A percentile compares a stretch with the other conserved stretches of the same genome.
Evolutionary conservation across 2,329 filamentous ascomycete genomes (phyloP).

Genomic region (Didymosphaeria variabile): DNA sequence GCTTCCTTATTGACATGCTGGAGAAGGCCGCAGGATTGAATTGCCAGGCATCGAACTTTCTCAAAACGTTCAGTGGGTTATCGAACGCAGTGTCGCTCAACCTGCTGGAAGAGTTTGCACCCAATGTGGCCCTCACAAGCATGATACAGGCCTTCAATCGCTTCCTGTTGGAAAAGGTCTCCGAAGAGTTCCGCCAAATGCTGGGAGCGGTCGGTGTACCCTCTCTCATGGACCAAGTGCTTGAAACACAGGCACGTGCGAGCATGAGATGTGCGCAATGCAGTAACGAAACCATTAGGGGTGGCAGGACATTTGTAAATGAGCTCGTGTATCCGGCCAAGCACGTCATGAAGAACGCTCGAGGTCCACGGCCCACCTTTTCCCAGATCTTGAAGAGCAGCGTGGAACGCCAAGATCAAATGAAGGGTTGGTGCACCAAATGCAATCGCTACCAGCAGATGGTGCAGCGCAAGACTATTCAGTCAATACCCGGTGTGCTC

Average conservation of each 20-base stretch:
- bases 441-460: constrained; percentile 93
- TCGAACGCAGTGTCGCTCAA: constrained; percentile 79
- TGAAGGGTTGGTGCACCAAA: constrained; percentile 90
- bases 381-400: constrained; percentile 92
- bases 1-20: constrained; percentile 97
- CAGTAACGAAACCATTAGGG: constrained; percentile 82
- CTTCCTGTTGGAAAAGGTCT: constrained; percentile 84
- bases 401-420: constrained; percentile 87
- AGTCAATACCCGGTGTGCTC: constrained; percentile 82
- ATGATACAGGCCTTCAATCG: constrained; percentile 88
- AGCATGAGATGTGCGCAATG: constrained; percentile 88
- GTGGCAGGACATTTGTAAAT: constrained; percentile 81
- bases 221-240: constrained; percentile 73
- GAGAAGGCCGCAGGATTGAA: constrained; percentile 94
- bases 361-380: constrained; percentile 68
- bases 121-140: constrained; percentile 74
- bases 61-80: constrained; percentile 87
- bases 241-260: constrained; percentile 75
- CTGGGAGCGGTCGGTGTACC: constrained; percentile 63
- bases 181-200: constrained; percentile 77
- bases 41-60: constrained; percentile 93
- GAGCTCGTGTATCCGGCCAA: constrained; percentile 82
- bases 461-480: constrained; percentile 83
- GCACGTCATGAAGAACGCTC: constrained; percentile 65
- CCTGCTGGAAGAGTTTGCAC: constrained; percentile 83